Evolutionary conservation across 345 rosid genomes (phyloP), one percentile per base, ranked within the genome.

Genomic region (Gossypium anomalum): DNA sequence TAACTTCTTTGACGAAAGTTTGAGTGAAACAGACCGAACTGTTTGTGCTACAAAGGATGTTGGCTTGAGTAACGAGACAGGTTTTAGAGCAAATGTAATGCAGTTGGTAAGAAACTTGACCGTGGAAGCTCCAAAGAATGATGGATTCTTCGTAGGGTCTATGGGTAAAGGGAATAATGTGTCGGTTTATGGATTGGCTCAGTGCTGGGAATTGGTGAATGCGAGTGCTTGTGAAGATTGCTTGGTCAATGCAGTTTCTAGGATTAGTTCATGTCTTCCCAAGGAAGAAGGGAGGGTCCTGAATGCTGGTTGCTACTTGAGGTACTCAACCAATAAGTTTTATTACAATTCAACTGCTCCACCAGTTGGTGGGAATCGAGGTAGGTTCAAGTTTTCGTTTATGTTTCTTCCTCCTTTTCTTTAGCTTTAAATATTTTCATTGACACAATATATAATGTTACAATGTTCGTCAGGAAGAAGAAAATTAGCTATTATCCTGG

Each of bases 121-220:
- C 43, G 79, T 49, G 9, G 71, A 75, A 69, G 93, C 93, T 23
- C 80, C 79, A 10, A 80, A 57, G 53, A 88, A 85, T 53, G 86
- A 73, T 70, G 90, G 94, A 20, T 92, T 90, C 79, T 85, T 57
- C 17, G 95, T 85, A 13, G 97, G 93, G 4, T 86, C 80, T 22
- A 87, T 85, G 80, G 68, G 71, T 57, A 80, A 75, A 65, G 83
- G 79, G 77, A 87, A 90, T 82, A 88, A 90, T 82, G 84, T 77
- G 53, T 79, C 90, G 53, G 95, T 87, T 85, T 91, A 86, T 77
- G 98, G 93, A 51, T 76, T 94, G 80, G 98, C 92, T 73, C 98
- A 94, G 81, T 94, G 97, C 74, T 92, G 97, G 97, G 85, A 89
- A 76, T 57, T 82, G 9, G 80, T 92, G 12, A 87, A 76, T 72